Conservation (phyloP, 2,329 filamentous ascomycete species). For the Calycina marina region DNA sequence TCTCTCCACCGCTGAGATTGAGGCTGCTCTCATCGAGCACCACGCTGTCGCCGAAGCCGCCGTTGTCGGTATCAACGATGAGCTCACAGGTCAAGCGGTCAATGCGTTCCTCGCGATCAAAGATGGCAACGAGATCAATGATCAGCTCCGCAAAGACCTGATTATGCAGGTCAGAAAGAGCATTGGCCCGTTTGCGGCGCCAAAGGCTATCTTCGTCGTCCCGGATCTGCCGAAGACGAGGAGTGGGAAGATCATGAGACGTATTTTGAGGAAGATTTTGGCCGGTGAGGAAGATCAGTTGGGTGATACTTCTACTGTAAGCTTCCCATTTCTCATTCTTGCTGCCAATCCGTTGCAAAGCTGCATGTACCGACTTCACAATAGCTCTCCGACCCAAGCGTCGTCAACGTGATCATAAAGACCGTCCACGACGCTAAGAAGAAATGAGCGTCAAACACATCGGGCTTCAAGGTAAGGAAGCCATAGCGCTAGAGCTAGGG, state of each 20-base stretch:
- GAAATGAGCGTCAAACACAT: slow-evolving; percentile 11
- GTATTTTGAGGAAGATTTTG: slow-evolving; percentile 92
- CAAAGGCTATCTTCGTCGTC: slow-evolving; percentile 83
- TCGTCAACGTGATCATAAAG: slow-evolving; percentile 81
- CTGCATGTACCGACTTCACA: slow-evolving; percentile 5
- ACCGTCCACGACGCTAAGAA: slow-evolving; percentile 35
- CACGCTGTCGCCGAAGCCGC: slow-evolving; percentile 81
- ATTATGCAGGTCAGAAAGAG: slow-evolving; percentile 91
- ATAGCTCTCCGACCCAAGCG: slow-evolving; percentile 74
- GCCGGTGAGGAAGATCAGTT: slow-evolving; percentile 95
- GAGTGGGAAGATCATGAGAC: slow-evolving; percentile 97
- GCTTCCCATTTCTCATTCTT: slow-evolving; percentile 5
- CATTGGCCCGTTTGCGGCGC: slow-evolving; percentile 92
- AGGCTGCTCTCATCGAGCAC: slow-evolving; percentile 91
- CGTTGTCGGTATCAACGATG: slow-evolving; percentile 84
- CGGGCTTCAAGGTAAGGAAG: slow-evolving; percentile 1
- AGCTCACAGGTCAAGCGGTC: slow-evolving; percentile 91
- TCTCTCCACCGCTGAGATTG: slow-evolving; percentile 93
- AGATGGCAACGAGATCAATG: slow-evolving; percentile 59
- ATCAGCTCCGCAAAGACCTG: slow-evolving; percentile 83
- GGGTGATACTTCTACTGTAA: slow-evolving; percentile 77
- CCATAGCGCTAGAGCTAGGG: not conserved
- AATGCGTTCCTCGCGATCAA: slow-evolving; percentile 94
- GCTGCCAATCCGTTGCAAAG: slow-evolving; percentile 5
- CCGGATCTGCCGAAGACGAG: slow-evolving; percentile 94